These are phyloP conservation scores for Boletellus dicymbophilus DNA, from an alignment of 1,284 basidiomycete genomes.

Conservation along the genomic window DNA sequence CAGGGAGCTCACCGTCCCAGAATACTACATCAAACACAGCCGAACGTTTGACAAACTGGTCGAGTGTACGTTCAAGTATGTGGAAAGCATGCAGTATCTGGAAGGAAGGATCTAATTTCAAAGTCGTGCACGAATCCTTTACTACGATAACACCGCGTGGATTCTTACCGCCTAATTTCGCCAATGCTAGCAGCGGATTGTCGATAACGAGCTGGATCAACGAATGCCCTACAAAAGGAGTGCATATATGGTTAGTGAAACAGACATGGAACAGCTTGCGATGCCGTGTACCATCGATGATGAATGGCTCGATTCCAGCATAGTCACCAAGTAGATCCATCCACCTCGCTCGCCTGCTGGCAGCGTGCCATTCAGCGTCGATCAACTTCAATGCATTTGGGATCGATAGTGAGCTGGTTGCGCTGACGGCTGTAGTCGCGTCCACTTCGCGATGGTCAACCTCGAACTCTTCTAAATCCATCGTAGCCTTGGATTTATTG, in stretches of 20 bases:
- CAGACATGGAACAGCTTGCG: neutral
- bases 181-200: slow-evolving; percentile 58
- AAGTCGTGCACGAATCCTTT: neutral
- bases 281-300: slow-evolving; percentile 56
- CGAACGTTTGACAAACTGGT: slow-evolving; percentile 48
- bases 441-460: slow-evolving; percentile 3
- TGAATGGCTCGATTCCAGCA: slow-evolving; percentile 65
- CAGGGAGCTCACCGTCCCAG: slow-evolving; percentile 47
- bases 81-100: slow-evolving; percentile 64
- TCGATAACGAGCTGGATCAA: slow-evolving; percentile 59
- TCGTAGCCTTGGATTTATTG: slow-evolving; percentile 4
- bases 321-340: slow-evolving; percentile 75
- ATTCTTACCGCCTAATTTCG: slow-evolving; percentile 40
- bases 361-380: slow-evolving; percentile 42
- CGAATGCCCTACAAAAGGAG: slow-evolving; percentile 51
- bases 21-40: slow-evolving; percentile 68
- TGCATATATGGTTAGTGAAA: slow-evolving; percentile 2
- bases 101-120: slow-evolving; percentile 48
- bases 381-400: slow-evolving; percentile 29
- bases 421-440: neutral
- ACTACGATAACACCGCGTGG: neutral
- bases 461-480: slow-evolving; percentile 36
- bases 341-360: slow-evolving; percentile 47
- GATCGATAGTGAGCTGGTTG: slow-evolving; percentile 8
- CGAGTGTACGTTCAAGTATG: slow-evolving; percentile 50